These are phyloP conservation scores for Citrus sp. DNA, from an alignment of 345 rosid species.

Conservation along the genomic window DNA sequence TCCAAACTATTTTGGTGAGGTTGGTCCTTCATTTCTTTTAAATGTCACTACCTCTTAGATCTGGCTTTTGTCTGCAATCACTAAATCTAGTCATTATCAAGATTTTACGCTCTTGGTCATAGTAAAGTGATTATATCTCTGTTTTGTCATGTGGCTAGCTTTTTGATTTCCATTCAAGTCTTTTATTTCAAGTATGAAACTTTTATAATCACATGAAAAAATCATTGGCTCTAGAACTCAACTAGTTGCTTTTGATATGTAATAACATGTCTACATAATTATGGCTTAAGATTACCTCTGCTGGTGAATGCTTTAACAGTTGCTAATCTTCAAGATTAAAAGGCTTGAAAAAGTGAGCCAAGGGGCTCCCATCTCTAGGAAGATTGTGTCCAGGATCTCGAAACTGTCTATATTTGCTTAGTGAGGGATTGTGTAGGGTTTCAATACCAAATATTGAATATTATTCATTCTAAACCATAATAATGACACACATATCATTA, in stretches of 20 bases:
- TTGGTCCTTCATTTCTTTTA: conserved; percentile 25
- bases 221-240: background rate
- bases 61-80: background rate
- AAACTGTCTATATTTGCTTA: background rate
- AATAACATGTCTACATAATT: background rate
- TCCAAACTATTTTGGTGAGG: conserved; percentile 97
- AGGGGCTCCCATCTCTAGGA: too few species aligned
- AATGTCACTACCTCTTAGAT: background rate
- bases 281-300: background rate
- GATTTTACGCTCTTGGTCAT: background rate
- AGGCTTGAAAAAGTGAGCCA: too few species aligned
- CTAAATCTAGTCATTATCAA: background rate
- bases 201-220: background rate
- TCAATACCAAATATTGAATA: background rate
- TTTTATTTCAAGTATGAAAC: background rate
- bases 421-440: background rate
- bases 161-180: background rate
- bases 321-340: background rate
- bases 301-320: background rate
- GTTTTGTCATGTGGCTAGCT: background rate
- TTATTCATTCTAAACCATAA: background rate
- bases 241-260: background rate
- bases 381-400: too few species aligned
- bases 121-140: background rate
- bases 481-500: too few species aligned